Base-by-base conservation (phyloP, 352 stramenopile genomes). In the Pythium aphanidermatum region DNA sequence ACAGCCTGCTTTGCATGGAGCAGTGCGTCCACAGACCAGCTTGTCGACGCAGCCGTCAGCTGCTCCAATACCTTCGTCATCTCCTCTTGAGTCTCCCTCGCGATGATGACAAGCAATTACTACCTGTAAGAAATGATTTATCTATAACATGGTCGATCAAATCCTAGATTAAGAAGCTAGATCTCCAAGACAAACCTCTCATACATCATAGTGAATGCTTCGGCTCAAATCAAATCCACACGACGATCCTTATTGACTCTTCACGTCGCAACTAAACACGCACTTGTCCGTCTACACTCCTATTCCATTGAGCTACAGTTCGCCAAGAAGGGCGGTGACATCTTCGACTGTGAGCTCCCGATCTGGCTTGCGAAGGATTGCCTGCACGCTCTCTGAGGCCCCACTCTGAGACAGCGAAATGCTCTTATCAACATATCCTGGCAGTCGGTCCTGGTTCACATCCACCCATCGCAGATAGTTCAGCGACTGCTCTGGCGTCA, bases 281-380 rank as follows among this genome's bases (percentile, higher is more conserved):
- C n/a, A n/a, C n/a, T n/a, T n/a, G n/a, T n/a, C n/a, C n/a, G n/a
- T n/a, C n/a, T n/a, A n/a, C n/a, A n/a, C n/a, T n/a, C n/a, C n/a
- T n/a, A 20, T 7, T 12, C 7, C 16, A 11, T 16, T 38, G 32
- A 11, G 31, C 39, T 49, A 88, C 44, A 91, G 61, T 50, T 88
- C 74, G 26, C 63, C 63, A 1, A 94, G 68, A 27, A 94, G 50
- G 35, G 75, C 65, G 24, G 79, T 92, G 29, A 94, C 78, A 46
- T 94, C 82, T 51, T 94, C 82, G 36, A 94, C 79, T 11, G 82
- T 91, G 5, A 94, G 65, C 49, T 92, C 79, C n/a, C 76, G 77
- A 44, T 94, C 82, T 30, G 83, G 64, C 49, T 94, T 94, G 25
- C 68, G 81, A 45, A 94, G 55, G 52, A 94, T 91, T 14, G 70